These are phyloP conservation scores for Ophiosphaerella herpotricha DNA, from an alignment of 2,329 filamentous ascomycete genomes.

Conservation along the genomic window DNA sequence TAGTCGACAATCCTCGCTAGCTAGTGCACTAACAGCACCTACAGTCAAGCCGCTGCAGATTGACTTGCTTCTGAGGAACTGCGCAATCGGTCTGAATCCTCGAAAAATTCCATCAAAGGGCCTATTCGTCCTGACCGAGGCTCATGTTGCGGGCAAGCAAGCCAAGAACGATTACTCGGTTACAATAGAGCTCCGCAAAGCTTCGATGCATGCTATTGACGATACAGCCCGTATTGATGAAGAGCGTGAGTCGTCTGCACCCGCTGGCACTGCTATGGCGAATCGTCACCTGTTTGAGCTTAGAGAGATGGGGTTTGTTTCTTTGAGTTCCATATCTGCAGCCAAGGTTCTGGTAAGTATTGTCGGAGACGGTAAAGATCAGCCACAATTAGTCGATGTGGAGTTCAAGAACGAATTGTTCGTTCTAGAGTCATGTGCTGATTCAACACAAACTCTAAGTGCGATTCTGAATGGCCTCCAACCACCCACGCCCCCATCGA, in stretches of 20 bases:
- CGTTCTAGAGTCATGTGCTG: constrained; percentile 91
- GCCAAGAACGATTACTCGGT: constrained; percentile 69
- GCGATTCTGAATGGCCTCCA: constrained; percentile 76
- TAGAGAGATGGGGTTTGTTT: constrained; percentile 74
- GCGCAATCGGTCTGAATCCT: constrained; percentile 83
- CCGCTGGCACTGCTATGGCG: constrained; percentile 18
- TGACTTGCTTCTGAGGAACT: constrained; percentile 79
- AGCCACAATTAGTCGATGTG: constrained; percentile 72
- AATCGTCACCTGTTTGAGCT: constrained; percentile 56
- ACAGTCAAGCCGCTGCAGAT: constrained; percentile 58
- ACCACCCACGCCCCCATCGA: constrained; percentile 81
- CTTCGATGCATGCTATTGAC: constrained; percentile 82
- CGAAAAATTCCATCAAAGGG: constrained; percentile 75
- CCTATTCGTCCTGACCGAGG: constrained; percentile 77
- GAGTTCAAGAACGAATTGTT: constrained; percentile 85
- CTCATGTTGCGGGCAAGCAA: constrained; percentile 70
- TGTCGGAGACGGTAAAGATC: constrained; percentile 59
- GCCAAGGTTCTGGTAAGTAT: constrained; percentile 72
- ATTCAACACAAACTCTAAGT: constrained; percentile 93
- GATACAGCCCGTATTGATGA: constrained; percentile 60
- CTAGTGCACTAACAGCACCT: constrained; percentile 23
- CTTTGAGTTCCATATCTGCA: constrained; percentile 84
- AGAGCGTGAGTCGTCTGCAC: constrained; percentile 13
- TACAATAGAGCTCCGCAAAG: constrained; percentile 73
- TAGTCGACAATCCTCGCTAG: constrained; percentile 36